A percentile compares a stretch with the other conserved stretches of the same genome.
Conservation (phyloP, 495 filamentous ascomycete genomes). For the Hypoxylon fragiforme region DNA sequence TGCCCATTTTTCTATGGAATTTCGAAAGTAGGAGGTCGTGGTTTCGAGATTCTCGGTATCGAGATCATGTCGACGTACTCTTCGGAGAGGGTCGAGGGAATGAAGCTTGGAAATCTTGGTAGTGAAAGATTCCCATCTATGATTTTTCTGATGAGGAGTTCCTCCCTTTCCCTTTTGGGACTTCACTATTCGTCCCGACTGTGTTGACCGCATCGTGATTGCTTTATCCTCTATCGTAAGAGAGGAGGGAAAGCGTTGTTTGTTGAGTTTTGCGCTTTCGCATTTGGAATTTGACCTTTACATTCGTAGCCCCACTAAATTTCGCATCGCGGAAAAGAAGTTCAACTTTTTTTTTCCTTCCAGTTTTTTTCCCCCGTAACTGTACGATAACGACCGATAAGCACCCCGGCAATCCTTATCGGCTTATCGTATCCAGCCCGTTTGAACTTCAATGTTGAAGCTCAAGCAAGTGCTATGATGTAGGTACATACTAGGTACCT, state of each 20-base stretch:
- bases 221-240: background rate
- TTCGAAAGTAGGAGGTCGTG: slow-evolving; percentile 77
- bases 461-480: background rate
- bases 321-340: slow-evolving; percentile 15
- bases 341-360: slow-evolving; percentile 19
- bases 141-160: slow-evolving; percentile 75
- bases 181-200: slow-evolving; percentile 67
- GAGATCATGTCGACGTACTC: slow-evolving; percentile 78
- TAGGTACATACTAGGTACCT: background rate
- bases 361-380: slow-evolving; percentile 5
- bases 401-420: slow-evolving; percentile 3
- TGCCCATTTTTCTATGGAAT: slow-evolving; percentile 81
- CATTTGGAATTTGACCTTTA: slow-evolving; percentile 7
- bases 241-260: background rate
- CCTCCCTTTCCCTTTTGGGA: slow-evolving; percentile 63
- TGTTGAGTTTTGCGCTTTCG: slow-evolving; percentile 2
- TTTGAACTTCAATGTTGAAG: background rate
- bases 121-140: slow-evolving; percentile 91
- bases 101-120: slow-evolving; percentile 89
- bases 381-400: slow-evolving; percentile 17
- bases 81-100: slow-evolving; percentile 83
- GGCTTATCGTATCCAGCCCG: background rate
- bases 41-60: slow-evolving; percentile 71
- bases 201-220: slow-evolving; percentile 55
- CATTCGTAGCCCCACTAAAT: slow-evolving; percentile 18